A percentile compares a stretch with the other conserved stretches of the same genome.
Conservation (phyloP, 129 eudicot species). For the Tanacetum coccineum region DNA sequence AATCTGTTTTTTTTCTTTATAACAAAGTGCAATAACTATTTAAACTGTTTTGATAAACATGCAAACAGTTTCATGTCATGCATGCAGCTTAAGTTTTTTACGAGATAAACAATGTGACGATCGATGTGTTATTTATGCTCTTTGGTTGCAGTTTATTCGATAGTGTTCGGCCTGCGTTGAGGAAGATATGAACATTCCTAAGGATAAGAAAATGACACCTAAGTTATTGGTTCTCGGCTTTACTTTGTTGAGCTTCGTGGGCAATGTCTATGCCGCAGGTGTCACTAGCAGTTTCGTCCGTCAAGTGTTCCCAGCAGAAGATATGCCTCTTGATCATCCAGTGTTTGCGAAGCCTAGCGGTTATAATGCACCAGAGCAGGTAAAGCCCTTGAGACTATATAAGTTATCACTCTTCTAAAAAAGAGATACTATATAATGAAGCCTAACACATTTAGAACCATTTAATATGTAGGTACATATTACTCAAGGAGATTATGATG, state of each 20-base stretch:
- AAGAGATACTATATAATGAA: background rate
- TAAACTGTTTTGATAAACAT: too few species aligned
- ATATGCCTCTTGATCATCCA: conserved; percentile 74
- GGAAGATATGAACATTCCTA: background rate
- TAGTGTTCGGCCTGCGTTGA: background rate
- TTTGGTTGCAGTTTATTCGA: background rate
- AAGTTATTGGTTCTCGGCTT: background rate
- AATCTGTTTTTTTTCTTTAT: too few species aligned
- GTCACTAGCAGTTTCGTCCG: conserved; percentile 45
- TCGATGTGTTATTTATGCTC: background rate
- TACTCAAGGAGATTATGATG: conserved; percentile 90
- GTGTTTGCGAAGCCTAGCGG: conserved; percentile 69
- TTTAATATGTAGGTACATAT: conserved; percentile 60
- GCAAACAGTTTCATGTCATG: too few species aligned
- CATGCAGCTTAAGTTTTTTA: background rate
- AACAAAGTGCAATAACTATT: too few species aligned
- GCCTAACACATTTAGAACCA: background rate
- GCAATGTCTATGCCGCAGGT: conserved; percentile 10
- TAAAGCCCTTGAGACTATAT: conserved; percentile 10
- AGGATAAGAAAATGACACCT: conserved; percentile 30
- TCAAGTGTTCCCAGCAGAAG: conserved; percentile 64
- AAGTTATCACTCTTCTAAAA: background rate
- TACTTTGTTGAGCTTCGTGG: conserved; percentile 33
- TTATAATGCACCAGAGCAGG: conserved; percentile 82
- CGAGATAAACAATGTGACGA: background rate